phyloP scores from a whole-genome alignment of 2,329 filamentous ascomycete genomes.

The Falciphora oryzae region DNA sequence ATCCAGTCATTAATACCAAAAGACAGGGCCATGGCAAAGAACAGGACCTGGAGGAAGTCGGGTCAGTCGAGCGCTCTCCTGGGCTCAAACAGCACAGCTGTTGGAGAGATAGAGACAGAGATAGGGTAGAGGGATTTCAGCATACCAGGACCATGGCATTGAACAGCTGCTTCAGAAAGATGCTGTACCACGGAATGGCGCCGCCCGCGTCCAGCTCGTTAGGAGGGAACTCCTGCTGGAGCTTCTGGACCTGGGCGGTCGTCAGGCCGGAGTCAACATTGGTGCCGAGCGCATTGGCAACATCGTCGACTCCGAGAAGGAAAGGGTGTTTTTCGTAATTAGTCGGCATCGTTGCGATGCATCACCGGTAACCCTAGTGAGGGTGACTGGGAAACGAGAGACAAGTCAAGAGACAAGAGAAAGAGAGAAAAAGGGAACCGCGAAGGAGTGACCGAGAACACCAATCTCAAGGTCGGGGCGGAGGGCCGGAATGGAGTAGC shows the following conservation, averaged over 20 bases:
- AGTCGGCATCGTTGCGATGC: slow-evolving; percentile 31
- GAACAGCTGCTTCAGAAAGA: slow-evolving; percentile 64
- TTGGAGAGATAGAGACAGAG: slow-evolving; percentile 18
- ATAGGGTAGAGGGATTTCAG: slow-evolving; percentile 11
- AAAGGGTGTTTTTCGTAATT: slow-evolving; percentile 52
- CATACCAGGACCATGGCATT: slow-evolving; percentile 72
- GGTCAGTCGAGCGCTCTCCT: not conserved
- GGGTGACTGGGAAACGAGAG: not conserved
- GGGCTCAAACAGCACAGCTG: not conserved
- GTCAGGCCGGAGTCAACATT: slow-evolving; percentile 63
- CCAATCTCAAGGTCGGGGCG: not conserved
- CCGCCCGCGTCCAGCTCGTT: slow-evolving; percentile 68
- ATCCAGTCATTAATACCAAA: slow-evolving; percentile 53
- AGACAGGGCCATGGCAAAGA: slow-evolving; percentile 69
- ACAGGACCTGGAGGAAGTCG: slow-evolving; percentile 54
- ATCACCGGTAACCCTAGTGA: not conserved
- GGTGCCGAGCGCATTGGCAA: slow-evolving; percentile 55
- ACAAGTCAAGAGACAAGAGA: too few species aligned
- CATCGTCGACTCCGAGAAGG: slow-evolving; percentile 55
- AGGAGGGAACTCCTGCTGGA: slow-evolving; percentile 54
- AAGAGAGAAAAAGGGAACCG: too few species aligned
- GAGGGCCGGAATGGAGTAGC: too few species aligned
- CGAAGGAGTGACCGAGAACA: not conserved
- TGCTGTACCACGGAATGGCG: slow-evolving; percentile 64
- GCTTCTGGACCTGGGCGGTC: slow-evolving; percentile 50